Conservation (phyloP, 208 protist genomes). For the Crithidia bombi region DNA sequence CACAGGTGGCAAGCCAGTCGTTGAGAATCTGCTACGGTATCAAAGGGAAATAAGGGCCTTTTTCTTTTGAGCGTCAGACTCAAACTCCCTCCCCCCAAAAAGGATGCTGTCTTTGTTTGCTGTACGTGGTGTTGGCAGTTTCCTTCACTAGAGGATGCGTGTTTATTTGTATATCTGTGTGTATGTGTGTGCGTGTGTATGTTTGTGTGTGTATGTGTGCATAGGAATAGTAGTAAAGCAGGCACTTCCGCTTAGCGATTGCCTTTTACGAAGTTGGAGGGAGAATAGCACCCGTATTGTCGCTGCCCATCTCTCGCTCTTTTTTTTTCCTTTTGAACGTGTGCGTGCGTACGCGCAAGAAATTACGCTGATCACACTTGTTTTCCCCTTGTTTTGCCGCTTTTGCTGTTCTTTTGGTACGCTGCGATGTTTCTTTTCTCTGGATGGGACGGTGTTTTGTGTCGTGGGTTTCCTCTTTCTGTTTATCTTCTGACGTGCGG, state of each 20-base stretch:
- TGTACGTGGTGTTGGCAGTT: not conserved
- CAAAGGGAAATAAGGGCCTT: not conserved
- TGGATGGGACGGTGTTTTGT: no score
- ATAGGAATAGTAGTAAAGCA: conserved; percentile 5
- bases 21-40: not conserved
- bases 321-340: conserved; percentile 3
- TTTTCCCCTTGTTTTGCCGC: not conserved
- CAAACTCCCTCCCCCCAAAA: no score
- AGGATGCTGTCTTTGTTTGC: not conserved
- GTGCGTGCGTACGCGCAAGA: not conserved
- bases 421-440: not conserved
- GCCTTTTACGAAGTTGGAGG: not conserved
- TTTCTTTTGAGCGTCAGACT: no score
- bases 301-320: not conserved
- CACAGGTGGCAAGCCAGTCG: not conserved
- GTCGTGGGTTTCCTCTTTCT: not conserved
- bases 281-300: no score
- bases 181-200: not conserved
- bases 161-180: no score
- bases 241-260: no score
- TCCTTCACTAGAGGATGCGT: not conserved
- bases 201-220: conserved; percentile 2
- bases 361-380: not conserved
- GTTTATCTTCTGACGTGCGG: conserved; percentile 1
- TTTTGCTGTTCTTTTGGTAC: conserved; percentile 2